Conservation (phyloP, 1,139 yeast genomes). For the Hansenula anomala region DNA sequence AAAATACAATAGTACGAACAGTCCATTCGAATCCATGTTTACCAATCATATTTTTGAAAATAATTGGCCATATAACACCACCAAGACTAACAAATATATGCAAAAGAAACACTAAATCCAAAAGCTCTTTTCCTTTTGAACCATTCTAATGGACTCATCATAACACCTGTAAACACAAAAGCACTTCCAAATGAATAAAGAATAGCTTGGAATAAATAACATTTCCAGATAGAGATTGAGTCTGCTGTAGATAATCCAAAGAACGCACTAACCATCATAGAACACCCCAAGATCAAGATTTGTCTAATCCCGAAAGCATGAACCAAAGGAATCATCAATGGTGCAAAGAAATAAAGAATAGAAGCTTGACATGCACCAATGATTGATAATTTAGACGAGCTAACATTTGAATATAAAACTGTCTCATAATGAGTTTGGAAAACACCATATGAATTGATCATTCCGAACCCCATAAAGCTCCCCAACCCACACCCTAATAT, state of each 20-base stretch:
- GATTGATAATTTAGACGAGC: conserved; percentile 55
- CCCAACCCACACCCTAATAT: conserved; percentile 43
- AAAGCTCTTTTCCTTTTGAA: conserved; percentile 50
- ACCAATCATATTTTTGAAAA: neutral
- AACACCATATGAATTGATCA: conserved; percentile 61
- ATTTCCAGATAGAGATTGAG: conserved; percentile 53
- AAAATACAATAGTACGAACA: neutral
- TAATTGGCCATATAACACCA: neutral
- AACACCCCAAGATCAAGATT: conserved; percentile 41
- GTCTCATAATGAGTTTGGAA: conserved; percentile 51
- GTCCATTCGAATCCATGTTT: neutral
- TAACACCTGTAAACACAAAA: conserved; percentile 53
- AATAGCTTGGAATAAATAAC: conserved; percentile 64
- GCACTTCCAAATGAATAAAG: conserved; percentile 58
- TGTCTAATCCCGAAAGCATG: conserved; percentile 33
- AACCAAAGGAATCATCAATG: conserved; percentile 37
- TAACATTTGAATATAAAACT: conserved; percentile 48
- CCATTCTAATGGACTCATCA: conserved; percentile 56
- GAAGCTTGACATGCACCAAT: conserved; percentile 67
- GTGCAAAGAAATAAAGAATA: conserved; percentile 56
- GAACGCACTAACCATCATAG: conserved; percentile 49
- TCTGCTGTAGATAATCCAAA: conserved; percentile 50
- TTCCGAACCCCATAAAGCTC: conserved; percentile 64
- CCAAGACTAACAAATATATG: conserved; percentile 54
- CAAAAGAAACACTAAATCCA: conserved; percentile 48